Evolutionary conservation across 2,329 filamentous ascomycete species (phyloP), one percentile per base, ranked within the genome.

Genomic region (Pseudopyricularia cyperi): DNA sequence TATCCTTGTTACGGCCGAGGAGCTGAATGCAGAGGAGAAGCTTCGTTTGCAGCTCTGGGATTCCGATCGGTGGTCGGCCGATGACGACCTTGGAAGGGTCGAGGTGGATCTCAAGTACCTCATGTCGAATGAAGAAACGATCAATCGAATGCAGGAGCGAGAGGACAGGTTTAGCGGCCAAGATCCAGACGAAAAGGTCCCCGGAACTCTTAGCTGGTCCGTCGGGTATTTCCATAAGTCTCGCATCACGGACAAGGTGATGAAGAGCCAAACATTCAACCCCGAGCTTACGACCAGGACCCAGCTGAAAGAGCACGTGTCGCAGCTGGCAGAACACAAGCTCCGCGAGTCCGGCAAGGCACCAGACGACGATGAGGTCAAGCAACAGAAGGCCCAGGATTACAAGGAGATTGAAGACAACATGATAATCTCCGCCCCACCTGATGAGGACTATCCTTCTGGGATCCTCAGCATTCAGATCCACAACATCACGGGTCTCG

Each of bases 1-100:
- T 53, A 66, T 89, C n/a, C 68, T 87, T 1, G 83, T 89, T 1
- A 82, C 82, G 0, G 74, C 80, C 0, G 80, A 87, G 56, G 84
- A 89, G 61, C 64, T 89, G 11, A 85, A 89, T 55, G 83, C 86
- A 0, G 76, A 82, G 22, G 84, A 87, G 64, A 79, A 77, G 33
- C 63, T 89, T 9, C 76, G 83, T 3, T 61, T 89, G 1, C 83
- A 88, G 60, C 69, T 89, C 0, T 89, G 85, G 85, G 85, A 89
- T 58, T 86, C 82, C 2, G 85, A 89, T 62, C 79, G 80, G 44
- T 75, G 79, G 50, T 83, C 80, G 2, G 84, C 84, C 1, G 85
- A 89, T 60, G 85, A 89, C 58, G 84, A 89, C 59, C 70, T 89
- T 1, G 85, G 85, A 15, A 76, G 84, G 15, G 84, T 88, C 14